Conservation (phyloP, 2,329 filamentous ascomycete genomes). For the Cladosporium sp. region DNA sequence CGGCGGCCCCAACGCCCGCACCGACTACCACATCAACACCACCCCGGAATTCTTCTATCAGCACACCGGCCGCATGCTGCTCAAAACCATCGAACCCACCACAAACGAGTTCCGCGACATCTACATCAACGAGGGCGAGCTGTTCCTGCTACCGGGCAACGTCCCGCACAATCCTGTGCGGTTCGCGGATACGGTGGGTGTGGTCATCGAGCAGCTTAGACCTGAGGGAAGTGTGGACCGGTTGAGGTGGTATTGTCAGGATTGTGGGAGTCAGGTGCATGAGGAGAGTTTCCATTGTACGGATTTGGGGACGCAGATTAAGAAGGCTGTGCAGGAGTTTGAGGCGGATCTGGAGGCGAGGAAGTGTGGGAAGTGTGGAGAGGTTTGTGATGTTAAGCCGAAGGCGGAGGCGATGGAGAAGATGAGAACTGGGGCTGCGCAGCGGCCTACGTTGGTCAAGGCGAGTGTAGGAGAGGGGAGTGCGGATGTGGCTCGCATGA, state of each 20-base stretch:
- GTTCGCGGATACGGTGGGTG: slow-evolving; percentile 89
- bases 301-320: slow-evolving; percentile 91
- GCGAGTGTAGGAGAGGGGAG: slow-evolving; percentile 5
- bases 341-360: slow-evolving; percentile 67
- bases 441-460: neutral
- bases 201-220: slow-evolving; percentile 85
- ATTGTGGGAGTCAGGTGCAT: slow-evolving; percentile 72
- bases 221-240: slow-evolving; percentile 70
- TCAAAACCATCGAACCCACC: slow-evolving; percentile 78
- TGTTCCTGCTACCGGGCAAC: slow-evolving; percentile 90
- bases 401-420: slow-evolving; percentile 39
- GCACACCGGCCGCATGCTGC: slow-evolving; percentile 86
- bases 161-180: slow-evolving; percentile 95
- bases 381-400: slow-evolving; percentile 70
- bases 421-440: slow-evolving; percentile 29
- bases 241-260: slow-evolving; percentile 86
- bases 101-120: slow-evolving; percentile 73
- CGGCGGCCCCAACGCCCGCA: slow-evolving; percentile 91
- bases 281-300: slow-evolving; percentile 86
- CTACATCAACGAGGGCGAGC: slow-evolving; percentile 85
- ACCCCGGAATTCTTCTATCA: slow-evolving; percentile 99
- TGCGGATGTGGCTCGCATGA: neutral
- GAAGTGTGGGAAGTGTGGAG: slow-evolving; percentile 75
- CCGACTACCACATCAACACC: slow-evolving; percentile 97
- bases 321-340: slow-evolving; percentile 83